phyloP scores from a whole-genome alignment of 208 protist species.

The Naegleria lovaniensis region DNA sequence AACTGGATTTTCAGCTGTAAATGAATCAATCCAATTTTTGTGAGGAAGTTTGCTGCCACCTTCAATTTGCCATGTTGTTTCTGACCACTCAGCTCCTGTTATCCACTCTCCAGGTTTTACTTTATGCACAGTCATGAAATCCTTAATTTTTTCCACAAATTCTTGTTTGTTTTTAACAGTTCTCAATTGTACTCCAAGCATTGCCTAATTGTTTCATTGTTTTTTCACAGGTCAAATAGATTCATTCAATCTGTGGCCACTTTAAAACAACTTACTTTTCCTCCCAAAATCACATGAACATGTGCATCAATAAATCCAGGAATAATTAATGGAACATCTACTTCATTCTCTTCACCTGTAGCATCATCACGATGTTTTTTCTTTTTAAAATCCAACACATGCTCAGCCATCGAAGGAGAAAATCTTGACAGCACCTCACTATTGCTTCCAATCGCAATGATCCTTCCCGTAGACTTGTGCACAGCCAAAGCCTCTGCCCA shows the following conservation, averaged over 20 bases:
- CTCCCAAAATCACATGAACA: conserved; percentile 56
- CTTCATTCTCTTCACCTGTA: conserved; percentile 40
- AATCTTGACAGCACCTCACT: conserved; percentile 35
- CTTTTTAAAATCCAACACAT: background rate
- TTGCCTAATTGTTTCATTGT: conserved; percentile 26
- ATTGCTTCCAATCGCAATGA: conserved; percentile 46
- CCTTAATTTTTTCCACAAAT: conserved; percentile 44
- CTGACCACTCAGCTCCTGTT: conserved; percentile 50
- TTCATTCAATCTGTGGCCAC: background rate
- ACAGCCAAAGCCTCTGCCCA: conserved; percentile 43
- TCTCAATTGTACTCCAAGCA: conserved; percentile 42
- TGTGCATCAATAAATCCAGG: conserved; percentile 63
- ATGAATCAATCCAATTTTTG: conserved; percentile 55
- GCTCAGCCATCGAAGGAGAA: conserved; percentile 17
- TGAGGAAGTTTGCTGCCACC: conserved; percentile 37
- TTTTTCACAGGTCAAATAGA: too few species aligned
- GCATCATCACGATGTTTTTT: background rate
- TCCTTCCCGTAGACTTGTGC: conserved; percentile 46
- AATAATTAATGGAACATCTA: conserved; percentile 40
- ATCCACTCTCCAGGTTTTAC: conserved; percentile 45
- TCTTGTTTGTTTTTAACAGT: conserved; percentile 36
- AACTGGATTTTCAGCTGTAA: conserved; percentile 46
- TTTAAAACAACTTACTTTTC: background rate
- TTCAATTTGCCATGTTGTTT: conserved; percentile 48
- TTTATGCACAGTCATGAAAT: conserved; percentile 27